Conservation (phyloP, 306 rosid species). For the Amphicarpaea edgeworthii region DNA sequence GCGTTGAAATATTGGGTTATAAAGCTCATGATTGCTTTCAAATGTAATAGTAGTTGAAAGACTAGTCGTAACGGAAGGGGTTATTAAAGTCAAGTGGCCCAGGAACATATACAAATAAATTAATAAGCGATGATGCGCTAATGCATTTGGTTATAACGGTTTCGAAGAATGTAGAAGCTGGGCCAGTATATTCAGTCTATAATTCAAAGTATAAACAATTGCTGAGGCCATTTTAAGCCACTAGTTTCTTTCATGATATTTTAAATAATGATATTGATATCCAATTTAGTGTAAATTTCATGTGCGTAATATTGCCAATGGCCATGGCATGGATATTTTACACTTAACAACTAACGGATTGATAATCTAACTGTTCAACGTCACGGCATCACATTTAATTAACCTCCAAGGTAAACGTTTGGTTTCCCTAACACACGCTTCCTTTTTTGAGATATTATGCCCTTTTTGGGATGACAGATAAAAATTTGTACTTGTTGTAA, state of each 20-base stretch:
- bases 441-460: too few species aligned
- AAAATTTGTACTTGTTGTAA: too few species aligned
- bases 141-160: constrained; percentile 11
- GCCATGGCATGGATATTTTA: too few species aligned
- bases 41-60: not conserved
- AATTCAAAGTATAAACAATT: constrained; percentile 4
- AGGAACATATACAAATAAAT: not conserved
- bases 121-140: not conserved
- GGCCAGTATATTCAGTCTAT: not conserved
- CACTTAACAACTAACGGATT: too few species aligned
- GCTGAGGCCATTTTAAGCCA: not conserved
- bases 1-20: not conserved
- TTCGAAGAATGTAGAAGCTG: not conserved
- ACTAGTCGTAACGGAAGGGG: not conserved
- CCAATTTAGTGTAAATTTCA: not conserved
- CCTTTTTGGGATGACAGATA: too few species aligned
- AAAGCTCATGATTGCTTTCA: not conserved
- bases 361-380: too few species aligned
- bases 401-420: not conserved
- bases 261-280: not conserved
- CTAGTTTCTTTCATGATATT: constrained; percentile 3
- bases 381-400: not conserved
- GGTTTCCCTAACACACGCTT: too few species aligned
- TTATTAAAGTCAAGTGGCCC: not conserved
- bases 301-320: too few species aligned